Conservation (phyloP, 305 asterid genomes). For the Euphrasia arctica region DNA sequence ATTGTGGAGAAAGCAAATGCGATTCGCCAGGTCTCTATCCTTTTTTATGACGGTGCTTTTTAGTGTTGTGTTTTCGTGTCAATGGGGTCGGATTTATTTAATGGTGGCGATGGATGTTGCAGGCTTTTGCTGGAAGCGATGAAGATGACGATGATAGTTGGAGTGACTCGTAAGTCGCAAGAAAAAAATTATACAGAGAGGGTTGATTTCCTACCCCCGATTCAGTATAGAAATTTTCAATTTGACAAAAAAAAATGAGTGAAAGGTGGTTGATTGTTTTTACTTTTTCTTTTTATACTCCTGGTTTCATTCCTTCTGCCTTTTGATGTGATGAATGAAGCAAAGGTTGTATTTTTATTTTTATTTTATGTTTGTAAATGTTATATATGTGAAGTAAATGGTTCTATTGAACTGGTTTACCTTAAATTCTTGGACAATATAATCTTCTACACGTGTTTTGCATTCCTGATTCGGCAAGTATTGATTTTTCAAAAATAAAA, state of each 20-base stretch:
- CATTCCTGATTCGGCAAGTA: too few species aligned
- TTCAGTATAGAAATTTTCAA: too few species aligned
- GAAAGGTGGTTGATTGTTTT: constrained; percentile 16
- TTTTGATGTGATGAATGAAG: constrained; percentile 16
- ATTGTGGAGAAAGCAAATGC: constrained; percentile 91
- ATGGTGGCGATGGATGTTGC: constrained; percentile 26
- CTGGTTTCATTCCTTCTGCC: constrained; percentile 10
- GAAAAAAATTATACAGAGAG: constrained; percentile 1
- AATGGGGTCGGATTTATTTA: constrained; percentile 19
- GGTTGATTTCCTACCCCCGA: background rate
- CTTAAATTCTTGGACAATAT: too few species aligned
- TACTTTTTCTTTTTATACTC: background rate
- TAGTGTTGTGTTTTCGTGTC: constrained; percentile 3
- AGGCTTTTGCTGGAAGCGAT: constrained; percentile 95
- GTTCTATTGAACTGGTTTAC: too few species aligned
- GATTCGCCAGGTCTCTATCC: constrained; percentile 77
- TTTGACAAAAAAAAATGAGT: too few species aligned
- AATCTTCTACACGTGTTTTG: too few species aligned
- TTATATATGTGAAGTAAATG: constrained; percentile 22
- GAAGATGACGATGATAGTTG: constrained; percentile 84
- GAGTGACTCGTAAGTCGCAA: constrained; percentile 61
- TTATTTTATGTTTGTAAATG: constrained; percentile 34
- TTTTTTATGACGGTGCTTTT: background rate
- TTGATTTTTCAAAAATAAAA: too few species aligned
- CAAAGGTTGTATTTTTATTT: constrained; percentile 18